A percentile compares a stretch with the other conserved stretches of the same genome.
These are phyloP conservation scores for Nicotiana paniculata DNA, from an alignment of 257 asterid genomes.

Conservation along the genomic window DNA sequence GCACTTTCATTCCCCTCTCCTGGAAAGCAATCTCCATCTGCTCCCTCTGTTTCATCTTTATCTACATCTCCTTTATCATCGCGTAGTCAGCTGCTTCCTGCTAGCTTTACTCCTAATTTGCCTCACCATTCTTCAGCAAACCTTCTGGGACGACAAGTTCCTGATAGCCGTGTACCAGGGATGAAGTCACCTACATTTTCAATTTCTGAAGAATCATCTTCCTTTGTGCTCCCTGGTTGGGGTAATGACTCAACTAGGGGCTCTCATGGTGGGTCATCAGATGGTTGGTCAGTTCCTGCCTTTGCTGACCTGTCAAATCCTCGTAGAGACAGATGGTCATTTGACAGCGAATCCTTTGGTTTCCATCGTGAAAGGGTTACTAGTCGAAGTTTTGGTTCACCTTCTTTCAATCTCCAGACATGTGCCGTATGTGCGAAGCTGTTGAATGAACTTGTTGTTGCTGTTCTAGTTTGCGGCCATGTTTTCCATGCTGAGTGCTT, in stretches of 20 bases:
- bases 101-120: constrained; percentile 62
- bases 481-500: constrained; percentile 92
- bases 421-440: constrained; percentile 87
- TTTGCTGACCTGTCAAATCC: constrained; percentile 49
- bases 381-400: constrained; percentile 41
- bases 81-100: constrained; percentile 54
- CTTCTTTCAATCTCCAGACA: constrained; percentile 55
- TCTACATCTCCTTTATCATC: constrained; percentile 65
- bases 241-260: constrained; percentile 64
- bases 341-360: constrained; percentile 73
- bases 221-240: constrained; percentile 52
- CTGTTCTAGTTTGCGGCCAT: constrained; percentile 86
- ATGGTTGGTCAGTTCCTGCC: constrained; percentile 75
- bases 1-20: constrained; percentile 61
- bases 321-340: constrained; percentile 86
- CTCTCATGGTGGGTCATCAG: constrained; percentile 81
- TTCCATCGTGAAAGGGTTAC: constrained; percentile 53
- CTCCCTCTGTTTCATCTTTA: constrained; percentile 59
- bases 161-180: constrained; percentile 57
- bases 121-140: constrained; percentile 66
- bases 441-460: constrained; percentile 72
- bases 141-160: constrained; percentile 52
- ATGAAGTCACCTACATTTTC: constrained; percentile 67
- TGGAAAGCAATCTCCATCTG: constrained; percentile 60
- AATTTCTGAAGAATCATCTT: constrained; percentile 68